Percentiles rank a stretch among this genome's conserved stretches.
Conservation (phyloP, 2,329 filamentous ascomycete species). For the Botryotinia convoluta region DNA sequence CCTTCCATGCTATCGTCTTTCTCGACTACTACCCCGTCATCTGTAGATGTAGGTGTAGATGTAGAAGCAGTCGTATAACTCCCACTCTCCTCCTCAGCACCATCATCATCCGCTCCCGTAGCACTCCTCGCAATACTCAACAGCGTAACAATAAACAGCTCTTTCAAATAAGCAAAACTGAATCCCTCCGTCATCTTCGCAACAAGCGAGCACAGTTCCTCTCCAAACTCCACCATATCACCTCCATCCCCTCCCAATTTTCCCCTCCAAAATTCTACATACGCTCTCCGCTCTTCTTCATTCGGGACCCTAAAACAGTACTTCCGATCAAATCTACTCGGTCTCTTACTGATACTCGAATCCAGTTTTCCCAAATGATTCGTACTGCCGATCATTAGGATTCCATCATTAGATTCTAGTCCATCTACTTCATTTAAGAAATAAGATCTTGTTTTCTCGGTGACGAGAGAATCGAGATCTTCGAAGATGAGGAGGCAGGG, state of each 20-base stretch:
- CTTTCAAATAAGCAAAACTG: slow-evolving; percentile 68
- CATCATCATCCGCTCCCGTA: slow-evolving; percentile 44
- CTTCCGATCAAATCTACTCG: slow-evolving; percentile 64
- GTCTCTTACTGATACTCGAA: slow-evolving; percentile 63
- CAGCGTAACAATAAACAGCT: slow-evolving; percentile 62
- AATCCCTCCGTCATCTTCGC: slow-evolving; percentile 61
- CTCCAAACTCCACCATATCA: slow-evolving; percentile 57
- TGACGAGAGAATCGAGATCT: slow-evolving; percentile 66
- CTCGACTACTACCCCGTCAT: slow-evolving; percentile 21
- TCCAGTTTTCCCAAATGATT: slow-evolving; percentile 65
- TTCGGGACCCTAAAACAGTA: slow-evolving; percentile 61
- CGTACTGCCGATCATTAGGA: slow-evolving; percentile 66
- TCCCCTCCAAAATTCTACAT: slow-evolving; percentile 61
- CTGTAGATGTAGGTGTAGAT: not conserved
- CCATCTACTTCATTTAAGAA: slow-evolving; percentile 74
- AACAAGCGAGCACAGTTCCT: slow-evolving; percentile 54
- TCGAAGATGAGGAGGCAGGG: slow-evolving; percentile 72
- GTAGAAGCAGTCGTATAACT: not conserved
- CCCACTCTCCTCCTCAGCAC: slow-evolving; percentile 49
- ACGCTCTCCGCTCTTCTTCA: slow-evolving; percentile 51
- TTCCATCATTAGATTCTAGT: slow-evolving; percentile 66
- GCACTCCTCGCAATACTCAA: slow-evolving; percentile 49
- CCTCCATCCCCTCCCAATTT: slow-evolving; percentile 55
- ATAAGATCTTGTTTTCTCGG: slow-evolving; percentile 59
- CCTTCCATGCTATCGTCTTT: slow-evolving; percentile 2